Percentiles rank a stretch among this genome's conserved stretches.
These are phyloP conservation scores for Pseudocercospora eumusae DNA, from an alignment of 2,329 filamentous ascomycete species.

Conservation along the genomic window DNA sequence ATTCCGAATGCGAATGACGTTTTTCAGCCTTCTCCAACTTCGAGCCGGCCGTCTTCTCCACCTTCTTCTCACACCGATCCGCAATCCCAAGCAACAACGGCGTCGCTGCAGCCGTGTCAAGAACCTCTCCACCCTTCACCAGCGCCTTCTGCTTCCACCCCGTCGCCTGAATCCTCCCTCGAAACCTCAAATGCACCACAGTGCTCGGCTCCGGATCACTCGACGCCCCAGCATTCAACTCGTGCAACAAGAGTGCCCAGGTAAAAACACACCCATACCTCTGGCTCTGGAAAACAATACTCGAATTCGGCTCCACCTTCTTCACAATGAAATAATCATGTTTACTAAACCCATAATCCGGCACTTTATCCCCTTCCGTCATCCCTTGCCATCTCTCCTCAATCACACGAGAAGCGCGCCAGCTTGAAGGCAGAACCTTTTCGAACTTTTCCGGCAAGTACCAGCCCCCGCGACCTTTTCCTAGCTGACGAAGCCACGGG, in stretches of 20 bases:
- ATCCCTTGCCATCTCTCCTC: conserved; percentile 25
- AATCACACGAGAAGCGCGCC: conserved; percentile 23
- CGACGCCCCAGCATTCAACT: conserved; percentile 12
- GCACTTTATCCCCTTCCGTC: conserved; percentile 24
- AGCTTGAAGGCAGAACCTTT: conserved; percentile 21
- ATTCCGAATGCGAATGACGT: neutral
- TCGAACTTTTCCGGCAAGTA: conserved; percentile 25
- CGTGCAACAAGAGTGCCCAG: conserved; percentile 28
- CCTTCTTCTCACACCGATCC: conserved; percentile 24
- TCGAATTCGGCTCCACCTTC: conserved; percentile 16
- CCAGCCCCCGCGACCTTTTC: conserved; percentile 31
- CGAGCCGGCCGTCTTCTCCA: conserved; percentile 8
- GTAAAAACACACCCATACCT: conserved; percentile 26
- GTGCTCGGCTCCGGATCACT: conserved; percentile 15
- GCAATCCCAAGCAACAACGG: conserved; percentile 28
- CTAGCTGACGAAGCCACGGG: conserved; percentile 29
- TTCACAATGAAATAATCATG: conserved; percentile 30
- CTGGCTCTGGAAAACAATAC: conserved; percentile 22
- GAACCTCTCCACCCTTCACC: conserved; percentile 23
- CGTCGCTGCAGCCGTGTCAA: conserved; percentile 25
- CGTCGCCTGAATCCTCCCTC: conserved; percentile 27
- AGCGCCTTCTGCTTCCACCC: conserved; percentile 23
- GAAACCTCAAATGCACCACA: conserved; percentile 28
- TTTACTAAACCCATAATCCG: conserved; percentile 27
- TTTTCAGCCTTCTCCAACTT: conserved; percentile 11